phyloP scores from a whole-genome alignment of 495 filamentous ascomycete species.

The Cudoniella acicularis region DNA sequence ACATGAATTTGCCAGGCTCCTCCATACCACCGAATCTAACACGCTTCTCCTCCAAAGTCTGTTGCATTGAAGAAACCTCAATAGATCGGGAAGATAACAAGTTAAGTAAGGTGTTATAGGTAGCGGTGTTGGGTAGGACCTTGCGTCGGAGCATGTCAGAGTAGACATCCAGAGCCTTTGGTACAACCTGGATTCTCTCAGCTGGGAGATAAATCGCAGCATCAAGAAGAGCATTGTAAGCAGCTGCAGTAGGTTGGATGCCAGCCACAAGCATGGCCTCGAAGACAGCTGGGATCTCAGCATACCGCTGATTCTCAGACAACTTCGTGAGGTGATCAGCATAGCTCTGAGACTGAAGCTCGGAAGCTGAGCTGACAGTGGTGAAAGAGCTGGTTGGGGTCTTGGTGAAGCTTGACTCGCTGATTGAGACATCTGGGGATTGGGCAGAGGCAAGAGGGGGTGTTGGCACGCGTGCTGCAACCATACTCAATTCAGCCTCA shows the following conservation, averaged over 20 bases:
- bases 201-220: constrained; percentile 73
- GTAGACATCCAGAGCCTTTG: constrained; percentile 91
- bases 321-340: constrained; percentile 74
- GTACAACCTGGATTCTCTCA: constrained; percentile 72
- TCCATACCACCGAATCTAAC: constrained; percentile 80
- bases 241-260: constrained; percentile 70
- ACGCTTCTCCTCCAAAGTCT: constrained; percentile 68
- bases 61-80: constrained; percentile 65
- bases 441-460: constrained; percentile 18
- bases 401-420: constrained; percentile 27
- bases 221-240: constrained; percentile 85
- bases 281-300: constrained; percentile 85
- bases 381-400: constrained; percentile 37
- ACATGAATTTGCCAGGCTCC: constrained; percentile 84
- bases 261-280: constrained; percentile 77
- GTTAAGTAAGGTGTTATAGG: constrained; percentile 81
- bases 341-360: constrained; percentile 61
- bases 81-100: constrained; percentile 75
- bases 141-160: constrained; percentile 90
- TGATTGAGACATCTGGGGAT: constrained; percentile 23
- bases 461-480: constrained; percentile 25
- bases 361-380: constrained; percentile 38
- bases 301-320: constrained; percentile 61
- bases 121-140: constrained; percentile 75
- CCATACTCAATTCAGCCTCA: constrained; percentile 24